Evolutionary conservation across 441 rosid genomes (phyloP).

Genomic region (Gossypium armourianum): DNA sequence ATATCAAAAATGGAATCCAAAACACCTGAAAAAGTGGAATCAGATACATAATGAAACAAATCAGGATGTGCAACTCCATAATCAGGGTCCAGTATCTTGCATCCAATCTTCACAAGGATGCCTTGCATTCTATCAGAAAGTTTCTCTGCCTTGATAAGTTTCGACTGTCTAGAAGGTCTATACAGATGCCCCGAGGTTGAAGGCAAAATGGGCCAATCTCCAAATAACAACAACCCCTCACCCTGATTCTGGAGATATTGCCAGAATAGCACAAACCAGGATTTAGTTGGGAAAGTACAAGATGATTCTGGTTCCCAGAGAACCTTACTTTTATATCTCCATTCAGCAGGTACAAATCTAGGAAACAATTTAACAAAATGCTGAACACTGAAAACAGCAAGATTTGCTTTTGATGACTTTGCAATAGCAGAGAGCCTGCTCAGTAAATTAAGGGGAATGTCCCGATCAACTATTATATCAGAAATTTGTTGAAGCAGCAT

Average conservation of each 20-base stretch:
- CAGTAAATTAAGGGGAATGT: constrained; percentile 48
- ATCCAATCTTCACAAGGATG: constrained; percentile 67
- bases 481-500: constrained; percentile 53
- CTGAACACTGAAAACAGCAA: constrained; percentile 42
- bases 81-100: constrained; percentile 60
- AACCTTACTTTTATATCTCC: constrained; percentile 64
- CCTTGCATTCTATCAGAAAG: constrained; percentile 52
- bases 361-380: constrained; percentile 56
- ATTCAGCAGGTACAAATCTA: constrained; percentile 72
- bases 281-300: constrained; percentile 52
- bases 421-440: constrained; percentile 68
- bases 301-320: constrained; percentile 59
- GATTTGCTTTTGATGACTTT: constrained; percentile 53
- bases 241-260: constrained; percentile 56
- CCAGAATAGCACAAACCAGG: constrained; percentile 90
- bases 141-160: constrained; percentile 52
- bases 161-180: constrained; percentile 67
- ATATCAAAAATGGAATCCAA: constrained; percentile 63
- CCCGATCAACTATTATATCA: constrained; percentile 63
- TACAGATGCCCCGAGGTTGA: constrained; percentile 68
- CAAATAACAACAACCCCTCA: constrained; percentile 53
- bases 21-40: constrained; percentile 58
- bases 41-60: constrained; percentile 59
- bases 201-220: constrained; percentile 96
- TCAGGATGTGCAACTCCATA: constrained; percentile 64